These are phyloP conservation scores for Phlebiopsis flavidoalba DNA, from an alignment of 768 basidiomycete genomes.

Conservation along the genomic window DNA sequence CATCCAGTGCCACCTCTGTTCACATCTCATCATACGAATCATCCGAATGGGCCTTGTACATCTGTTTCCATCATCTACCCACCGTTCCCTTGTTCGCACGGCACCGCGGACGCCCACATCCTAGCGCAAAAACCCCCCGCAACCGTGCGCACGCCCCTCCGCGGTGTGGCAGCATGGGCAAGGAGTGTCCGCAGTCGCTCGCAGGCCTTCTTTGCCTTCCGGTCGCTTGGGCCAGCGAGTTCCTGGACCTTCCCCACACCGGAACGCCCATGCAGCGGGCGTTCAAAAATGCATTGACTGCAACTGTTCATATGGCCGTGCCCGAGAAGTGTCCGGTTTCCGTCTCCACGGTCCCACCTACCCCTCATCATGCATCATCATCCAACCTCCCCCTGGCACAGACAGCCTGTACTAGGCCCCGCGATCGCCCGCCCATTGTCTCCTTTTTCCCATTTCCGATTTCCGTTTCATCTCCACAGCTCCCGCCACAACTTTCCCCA, in stretches of 20 bases:
- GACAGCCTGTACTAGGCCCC: not conserved
- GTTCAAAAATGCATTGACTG: not conserved
- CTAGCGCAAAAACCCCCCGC: not conserved
- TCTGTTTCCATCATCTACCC: not conserved
- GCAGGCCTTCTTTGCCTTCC: not conserved
- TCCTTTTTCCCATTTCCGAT: not conserved
- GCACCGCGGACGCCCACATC: not conserved
- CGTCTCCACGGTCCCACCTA: not conserved
- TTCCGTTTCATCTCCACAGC: not conserved
- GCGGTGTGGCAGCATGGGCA: not conserved
- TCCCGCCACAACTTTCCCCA: not conserved
- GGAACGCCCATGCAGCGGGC: conserved; percentile 1
- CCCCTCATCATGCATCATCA: not conserved
- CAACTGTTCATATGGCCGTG: conserved; percentile 3
- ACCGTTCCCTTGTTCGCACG: not conserved
- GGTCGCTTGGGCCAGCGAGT: not conserved
- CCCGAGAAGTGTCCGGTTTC: conserved; percentile 5
- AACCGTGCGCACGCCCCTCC: not conserved
- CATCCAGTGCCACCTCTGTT: not conserved
- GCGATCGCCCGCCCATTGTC: not conserved
- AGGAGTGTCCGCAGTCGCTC: not conserved
- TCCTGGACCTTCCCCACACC: conserved; percentile 1
- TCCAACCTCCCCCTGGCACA: not conserved
- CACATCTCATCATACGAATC: not conserved
- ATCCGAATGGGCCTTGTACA: no score